A percentile compares a stretch with the other conserved stretches of the same genome.
These are phyloP conservation scores for Furcasterigmium sp. DNA, from an alignment of 2,329 filamentous ascomycete species.

Conservation along the genomic window DNA sequence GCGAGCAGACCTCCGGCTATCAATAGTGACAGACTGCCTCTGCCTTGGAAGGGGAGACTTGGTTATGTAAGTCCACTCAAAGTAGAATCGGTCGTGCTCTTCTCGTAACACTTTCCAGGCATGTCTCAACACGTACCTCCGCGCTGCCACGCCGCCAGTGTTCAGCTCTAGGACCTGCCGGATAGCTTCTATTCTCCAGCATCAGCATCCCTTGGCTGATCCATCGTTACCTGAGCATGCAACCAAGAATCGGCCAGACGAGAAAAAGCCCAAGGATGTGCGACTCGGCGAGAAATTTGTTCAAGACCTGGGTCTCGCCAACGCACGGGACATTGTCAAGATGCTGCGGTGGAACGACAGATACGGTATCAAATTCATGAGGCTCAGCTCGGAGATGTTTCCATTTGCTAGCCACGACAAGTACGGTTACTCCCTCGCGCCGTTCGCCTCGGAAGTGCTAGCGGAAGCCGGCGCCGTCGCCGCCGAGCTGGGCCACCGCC, in stretches of 20 bases:
- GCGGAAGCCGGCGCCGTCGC: slow-evolving; percentile 73
- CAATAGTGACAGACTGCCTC: slow-evolving; percentile 75
- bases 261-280: slow-evolving; percentile 59
- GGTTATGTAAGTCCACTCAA: slow-evolving; percentile 64
- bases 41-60: slow-evolving; percentile 85
- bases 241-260: slow-evolving; percentile 83
- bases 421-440: slow-evolving; percentile 78
- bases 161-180: slow-evolving; percentile 91
- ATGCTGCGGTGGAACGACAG: slow-evolving; percentile 90
- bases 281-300: slow-evolving; percentile 68
- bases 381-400: slow-evolving; percentile 93
- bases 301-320: slow-evolving; percentile 71
- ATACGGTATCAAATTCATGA: slow-evolving; percentile 88
- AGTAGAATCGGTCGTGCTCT: neutral
- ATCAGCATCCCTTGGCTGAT: slow-evolving; percentile 75
- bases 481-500: slow-evolving; percentile 71
- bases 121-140: slow-evolving; percentile 88
- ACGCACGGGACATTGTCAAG: slow-evolving; percentile 77
- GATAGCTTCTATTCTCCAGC: slow-evolving; percentile 84
- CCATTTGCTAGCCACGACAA: slow-evolving; percentile 87
- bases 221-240: slow-evolving; percentile 72
- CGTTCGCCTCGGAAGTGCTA: slow-evolving; percentile 75
- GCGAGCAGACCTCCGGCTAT: slow-evolving; percentile 62
- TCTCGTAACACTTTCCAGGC: slow-evolving; percentile 42
- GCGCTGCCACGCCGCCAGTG: slow-evolving; percentile 73